These are phyloP conservation scores for Phanerochaete carnosa DNA, from an alignment of 768 basidiomycete genomes.

Conservation along the genomic window DNA sequence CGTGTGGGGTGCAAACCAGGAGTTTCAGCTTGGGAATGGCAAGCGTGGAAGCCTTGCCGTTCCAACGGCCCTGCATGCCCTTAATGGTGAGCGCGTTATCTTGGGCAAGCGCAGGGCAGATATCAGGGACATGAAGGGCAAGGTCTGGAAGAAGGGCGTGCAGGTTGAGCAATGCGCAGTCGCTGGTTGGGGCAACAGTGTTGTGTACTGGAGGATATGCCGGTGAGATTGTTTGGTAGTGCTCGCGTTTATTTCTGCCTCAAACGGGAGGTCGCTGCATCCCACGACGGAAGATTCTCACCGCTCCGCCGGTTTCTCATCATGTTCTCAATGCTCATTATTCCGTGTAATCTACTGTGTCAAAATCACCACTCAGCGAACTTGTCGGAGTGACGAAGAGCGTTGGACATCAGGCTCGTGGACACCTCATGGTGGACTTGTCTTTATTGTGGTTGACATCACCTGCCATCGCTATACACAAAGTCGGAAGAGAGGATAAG, in stretches of 20 bases:
- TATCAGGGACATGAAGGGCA: constrained; percentile 59
- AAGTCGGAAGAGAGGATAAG: no score
- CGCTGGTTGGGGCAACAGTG: constrained; percentile 60
- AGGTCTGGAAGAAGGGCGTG: constrained; percentile 55
- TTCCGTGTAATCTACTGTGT: background rate
- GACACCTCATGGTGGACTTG: background rate
- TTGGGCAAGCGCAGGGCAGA: constrained; percentile 44
- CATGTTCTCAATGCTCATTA: background rate
- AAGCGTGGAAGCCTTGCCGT: constrained; percentile 55
- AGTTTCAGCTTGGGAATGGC: constrained; percentile 75
- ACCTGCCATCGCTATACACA: background rate
- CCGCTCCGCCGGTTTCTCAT: background rate
- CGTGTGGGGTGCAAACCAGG: constrained; percentile 71
- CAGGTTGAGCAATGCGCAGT: constrained; percentile 63
- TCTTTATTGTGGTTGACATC: background rate
- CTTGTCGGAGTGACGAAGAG: no score
- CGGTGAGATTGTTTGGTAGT: constrained; percentile 2
- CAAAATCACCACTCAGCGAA: no score
- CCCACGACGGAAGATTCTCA: background rate
- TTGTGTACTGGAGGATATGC: constrained; percentile 68
- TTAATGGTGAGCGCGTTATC: constrained; percentile 58
- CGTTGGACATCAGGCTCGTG: background rate
- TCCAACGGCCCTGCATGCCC: constrained; percentile 48
- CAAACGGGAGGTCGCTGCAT: background rate
- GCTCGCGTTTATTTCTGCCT: background rate